Conservation (phyloP, 2,329 filamentous ascomycete species). For the Simplicillium aogashimaense region DNA sequence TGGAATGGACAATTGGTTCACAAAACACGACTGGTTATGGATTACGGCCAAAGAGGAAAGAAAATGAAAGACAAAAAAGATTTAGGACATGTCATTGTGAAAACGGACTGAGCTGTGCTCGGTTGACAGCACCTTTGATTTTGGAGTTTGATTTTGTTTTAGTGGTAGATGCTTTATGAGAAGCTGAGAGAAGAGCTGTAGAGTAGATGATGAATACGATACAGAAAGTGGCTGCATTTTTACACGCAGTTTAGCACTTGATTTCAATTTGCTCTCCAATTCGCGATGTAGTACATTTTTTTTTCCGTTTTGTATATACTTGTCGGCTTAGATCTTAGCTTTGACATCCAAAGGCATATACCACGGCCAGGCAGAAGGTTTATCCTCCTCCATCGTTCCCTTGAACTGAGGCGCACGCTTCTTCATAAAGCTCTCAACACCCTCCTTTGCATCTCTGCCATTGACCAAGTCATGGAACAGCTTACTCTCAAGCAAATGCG, state of each 20-base stretch:
- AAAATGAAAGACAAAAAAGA: neutral
- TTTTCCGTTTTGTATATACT: constrained; percentile 6
- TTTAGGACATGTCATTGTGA: neutral
- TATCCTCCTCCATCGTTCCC: constrained; percentile 49
- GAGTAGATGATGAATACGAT: too few species aligned
- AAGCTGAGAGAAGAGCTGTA: neutral
- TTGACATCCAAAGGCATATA: constrained; percentile 41
- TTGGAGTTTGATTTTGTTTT: neutral
- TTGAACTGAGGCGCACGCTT: constrained; percentile 55
- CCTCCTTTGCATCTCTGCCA: constrained; percentile 52
- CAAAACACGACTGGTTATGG: neutral
- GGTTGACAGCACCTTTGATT: neutral
- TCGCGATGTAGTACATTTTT: neutral
- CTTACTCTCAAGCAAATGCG: constrained; percentile 59
- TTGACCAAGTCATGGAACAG: constrained; percentile 52
- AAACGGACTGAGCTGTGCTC: neutral
- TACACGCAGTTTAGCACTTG: neutral
- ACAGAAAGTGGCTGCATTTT: neutral
- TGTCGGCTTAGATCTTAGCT: constrained; percentile 15
- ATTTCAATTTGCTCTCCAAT: neutral
- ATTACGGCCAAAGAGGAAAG: too few species aligned
- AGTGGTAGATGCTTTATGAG: neutral
- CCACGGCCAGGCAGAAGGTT: constrained; percentile 56
- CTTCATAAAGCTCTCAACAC: constrained; percentile 58
- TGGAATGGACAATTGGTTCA: neutral